These are phyloP conservation scores for Hortiboletus rubellus DNA, from an alignment of 1,284 basidiomycete species.

Conservation along the genomic window DNA sequence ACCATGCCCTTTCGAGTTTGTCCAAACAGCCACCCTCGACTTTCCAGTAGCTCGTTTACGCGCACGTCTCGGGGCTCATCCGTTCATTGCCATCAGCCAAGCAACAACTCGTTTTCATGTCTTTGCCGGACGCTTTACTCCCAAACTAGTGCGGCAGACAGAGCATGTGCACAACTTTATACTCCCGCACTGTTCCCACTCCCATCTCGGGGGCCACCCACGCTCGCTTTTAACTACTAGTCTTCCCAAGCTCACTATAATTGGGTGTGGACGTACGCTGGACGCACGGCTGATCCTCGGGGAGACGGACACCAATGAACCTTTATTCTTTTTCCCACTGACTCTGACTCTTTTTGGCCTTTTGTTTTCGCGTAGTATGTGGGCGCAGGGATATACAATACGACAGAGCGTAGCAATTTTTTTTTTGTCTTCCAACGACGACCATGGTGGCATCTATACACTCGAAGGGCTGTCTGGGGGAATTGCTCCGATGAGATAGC, in stretches of 20 bases:
- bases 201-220: conserved; percentile 13
- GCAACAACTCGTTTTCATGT: conserved; percentile 19
- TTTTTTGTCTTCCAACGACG: conserved; percentile 27
- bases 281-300: conserved; percentile 20
- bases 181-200: conserved; percentile 1
- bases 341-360: conserved; percentile 18
- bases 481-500: neutral
- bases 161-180: conserved; percentile 12
- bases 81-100: conserved; percentile 30
- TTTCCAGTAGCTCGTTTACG: conserved; percentile 22
- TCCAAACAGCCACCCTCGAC: conserved; percentile 17
- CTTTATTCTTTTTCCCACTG: conserved; percentile 1
- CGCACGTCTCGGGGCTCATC: conserved; percentile 18
- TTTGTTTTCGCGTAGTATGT: conserved; percentile 13
- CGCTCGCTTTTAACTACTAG: conserved; percentile 23
- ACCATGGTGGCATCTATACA: conserved; percentile 12
- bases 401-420: conserved; percentile 24
- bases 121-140: conserved; percentile 26
- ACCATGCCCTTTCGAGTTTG: conserved; percentile 18
- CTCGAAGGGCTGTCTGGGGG: conserved; percentile 25
- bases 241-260: conserved; percentile 19
- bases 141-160: conserved; percentile 12
- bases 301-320: conserved; percentile 28
- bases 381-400: conserved; percentile 30
- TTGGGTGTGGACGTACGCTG: conserved; percentile 31